phyloP scores from a whole-genome alignment of 768 basidiomycete genomes.

The Paxillus involutus region DNA sequence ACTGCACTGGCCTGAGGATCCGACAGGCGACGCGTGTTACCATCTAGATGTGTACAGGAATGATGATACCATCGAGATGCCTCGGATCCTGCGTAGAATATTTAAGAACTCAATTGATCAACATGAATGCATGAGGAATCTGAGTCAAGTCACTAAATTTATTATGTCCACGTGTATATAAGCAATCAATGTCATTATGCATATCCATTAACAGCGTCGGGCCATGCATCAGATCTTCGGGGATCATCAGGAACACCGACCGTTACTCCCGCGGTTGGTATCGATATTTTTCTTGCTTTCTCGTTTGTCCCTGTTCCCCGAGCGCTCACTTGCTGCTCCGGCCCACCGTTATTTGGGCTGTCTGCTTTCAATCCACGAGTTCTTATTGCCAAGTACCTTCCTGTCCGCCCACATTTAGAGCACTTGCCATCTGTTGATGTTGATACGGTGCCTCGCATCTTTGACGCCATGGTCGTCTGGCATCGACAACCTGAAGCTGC shows the following conservation, averaged over 20 bases:
- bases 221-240: slow-evolving; percentile 3
- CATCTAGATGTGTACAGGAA: too few relatives aligned
- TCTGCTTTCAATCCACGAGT: slow-evolving; percentile 10
- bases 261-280: slow-evolving; percentile 27
- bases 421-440: slow-evolving; percentile 22
- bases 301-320: slow-evolving; percentile 23
- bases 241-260: slow-evolving; percentile 33
- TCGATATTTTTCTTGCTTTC: slow-evolving; percentile 27
- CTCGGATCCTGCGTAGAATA: too few relatives aligned
- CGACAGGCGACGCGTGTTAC: too few relatives aligned
- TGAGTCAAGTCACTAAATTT: too few relatives aligned
- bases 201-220: too few relatives aligned
- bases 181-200: too few relatives aligned
- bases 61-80: too few relatives aligned
- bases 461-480: slow-evolving; percentile 1
- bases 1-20: too few relatives aligned
- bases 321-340: slow-evolving; percentile 20
- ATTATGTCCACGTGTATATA: too few relatives aligned
- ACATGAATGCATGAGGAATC: too few relatives aligned
- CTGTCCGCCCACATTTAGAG: slow-evolving; percentile 56
- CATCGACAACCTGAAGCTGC: too few relatives aligned
- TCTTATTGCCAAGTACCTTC: slow-evolving; percentile 40
- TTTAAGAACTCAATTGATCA: too few relatives aligned
- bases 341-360: slow-evolving; percentile 19
- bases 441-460: background rate